Base-by-base conservation (phyloP, 2,329 filamentous ascomycete species). In the Pseudogymnoascus sp. region DNA sequence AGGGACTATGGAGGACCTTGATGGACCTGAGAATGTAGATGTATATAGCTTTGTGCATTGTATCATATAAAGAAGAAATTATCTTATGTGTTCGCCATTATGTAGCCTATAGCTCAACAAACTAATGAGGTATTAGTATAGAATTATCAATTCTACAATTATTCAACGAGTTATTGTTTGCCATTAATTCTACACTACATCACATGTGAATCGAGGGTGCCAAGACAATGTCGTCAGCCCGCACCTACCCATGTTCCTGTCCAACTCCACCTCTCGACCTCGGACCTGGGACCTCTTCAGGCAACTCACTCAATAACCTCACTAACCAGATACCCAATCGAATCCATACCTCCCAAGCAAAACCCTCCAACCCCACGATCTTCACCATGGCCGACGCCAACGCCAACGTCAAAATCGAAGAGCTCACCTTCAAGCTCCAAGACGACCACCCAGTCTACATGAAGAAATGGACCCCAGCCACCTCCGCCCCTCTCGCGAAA, bases 401-500 rank as follows among this genome's bases (percentile, higher is more conserved):
- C 38, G 38, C 38, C 44, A 50, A 50, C 28, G 56, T 59, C 56
- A 35, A 35, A 59, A 37, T 59, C 31, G 56, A 59, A 38, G 35
- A 35, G 31, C 56, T 59, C 28, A 59, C 56, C 35, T 38, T 59
- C 56, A 59, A 35, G 21, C 35, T 59, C 56, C 28, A 35, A 21
- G 56, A 59, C 16, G 28, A 14, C 31, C 56, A 37, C 56, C 56
- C 56, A 8, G 56, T 59, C 35, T 38, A 59, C 56, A 59, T 59
- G 56, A 35, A 59, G 35, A 59, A 59, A 21, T 59, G 35, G 31
- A 11, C 28, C 5, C 56, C 56, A 21, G 31, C 23, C 50, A 21
- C 56, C 28, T 3, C 28, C 16, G 21, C 68, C 2, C 63, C 69
- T 63, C 83, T 82, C 70, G 92, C 92, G 37, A 89, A 89, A 68